Base-by-base conservation (phyloP, 495 filamentous ascomycete species). In the Penicillium cinerascens region DNA sequence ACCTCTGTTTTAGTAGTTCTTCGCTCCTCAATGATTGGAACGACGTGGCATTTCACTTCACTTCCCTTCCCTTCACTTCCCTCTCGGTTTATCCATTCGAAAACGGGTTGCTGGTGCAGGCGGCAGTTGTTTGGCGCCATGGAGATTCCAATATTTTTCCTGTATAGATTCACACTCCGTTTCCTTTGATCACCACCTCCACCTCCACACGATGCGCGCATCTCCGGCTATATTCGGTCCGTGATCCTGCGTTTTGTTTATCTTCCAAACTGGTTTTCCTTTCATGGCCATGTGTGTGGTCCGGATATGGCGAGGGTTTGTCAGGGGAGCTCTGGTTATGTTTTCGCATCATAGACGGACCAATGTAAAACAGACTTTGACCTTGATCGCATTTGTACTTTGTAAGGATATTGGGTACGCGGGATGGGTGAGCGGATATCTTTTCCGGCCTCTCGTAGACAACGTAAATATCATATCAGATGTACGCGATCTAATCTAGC, bases 1-100 rank as follows among this genome's bases (percentile, higher is more conserved):
- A 47, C 46, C 49, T 61, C 58, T 77, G 74, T 77, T 74, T 75
- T 77, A 77, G 59, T 77, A 77, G 66, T 68, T 69, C 65, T 73
- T 74, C 64, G 56, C 67, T 60, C 66, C 59, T 27, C 42, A 26
- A 56, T 56, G 55, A 62, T 64, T 67, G 62, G 51, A 69, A 47
- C 47, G 45, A 60, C 61, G 69, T 68, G 68, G 61, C 62, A 63
- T 65, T 51, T 69, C 55, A 56, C n/a, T 52, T 49, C 52, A 25
- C n/a, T n/a, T n/a, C n/a, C n/a, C n/a, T n/a, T n/a, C n/a, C n/a
- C n/a, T n/a, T n/a, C n/a, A n/a, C 33, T 44, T 46, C 48, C 41
- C 40, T 44, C 61, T 65, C 65, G 54, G 62, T 66, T 64, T 60
- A 63, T 66, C 60, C 55, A 47, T 43, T 58, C 59, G 60, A 57